Base-by-base conservation (phyloP, 2,329 filamentous ascomycete genomes). In the Trichothecium roseum region DNA sequence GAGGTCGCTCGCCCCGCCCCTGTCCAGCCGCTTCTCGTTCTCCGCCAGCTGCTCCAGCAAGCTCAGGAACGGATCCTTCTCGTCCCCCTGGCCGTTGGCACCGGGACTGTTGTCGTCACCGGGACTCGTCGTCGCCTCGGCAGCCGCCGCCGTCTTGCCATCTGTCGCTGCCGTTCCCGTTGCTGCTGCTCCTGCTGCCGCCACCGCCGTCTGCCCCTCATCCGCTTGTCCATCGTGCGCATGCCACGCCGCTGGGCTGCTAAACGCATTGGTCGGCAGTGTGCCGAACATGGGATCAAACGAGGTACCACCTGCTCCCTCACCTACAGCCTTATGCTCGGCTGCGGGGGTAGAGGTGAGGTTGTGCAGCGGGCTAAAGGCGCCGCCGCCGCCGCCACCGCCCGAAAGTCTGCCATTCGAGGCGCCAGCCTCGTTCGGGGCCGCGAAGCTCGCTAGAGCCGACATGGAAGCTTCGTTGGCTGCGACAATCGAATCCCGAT, bases 21-120 rank as follows among this genome's bases (percentile, higher is more conserved):
- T 65, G 29, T 68, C 66, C 36, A 58, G 50, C 16, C 54, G 53
- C 36, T 82, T 72, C 56, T 89, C 84, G 48, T 85, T 87, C 56
- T 91, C 84, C 0, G 84, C 84, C 39, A 91, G 66, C 57, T 91
- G 84, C 53, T 91, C 84, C 26, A 91, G 61, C 29, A 91, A 59
- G 41, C 74, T 83, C 28, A 91, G 57, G 50, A 93, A 91, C 1
- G 84, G 84, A 50, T 91, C 85, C 46, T 84, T 87, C 45, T 89
- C 84, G 15, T 78, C 70, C 3, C 62, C 64, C 3, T 62, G 52
- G 0, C 56, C 63, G 2, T 66, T 68, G 1, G 64, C 65, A 39
- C 67, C 70, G 8, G 62, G 67, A 29, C 64, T 64, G 50, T 69
- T 74, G 42, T 61, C 60, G 2, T 51, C 62, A 2, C 63, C 68